Base-by-base conservation (phyloP, 805 yeast species). In the Torulaspora microellipsoides region DNA sequence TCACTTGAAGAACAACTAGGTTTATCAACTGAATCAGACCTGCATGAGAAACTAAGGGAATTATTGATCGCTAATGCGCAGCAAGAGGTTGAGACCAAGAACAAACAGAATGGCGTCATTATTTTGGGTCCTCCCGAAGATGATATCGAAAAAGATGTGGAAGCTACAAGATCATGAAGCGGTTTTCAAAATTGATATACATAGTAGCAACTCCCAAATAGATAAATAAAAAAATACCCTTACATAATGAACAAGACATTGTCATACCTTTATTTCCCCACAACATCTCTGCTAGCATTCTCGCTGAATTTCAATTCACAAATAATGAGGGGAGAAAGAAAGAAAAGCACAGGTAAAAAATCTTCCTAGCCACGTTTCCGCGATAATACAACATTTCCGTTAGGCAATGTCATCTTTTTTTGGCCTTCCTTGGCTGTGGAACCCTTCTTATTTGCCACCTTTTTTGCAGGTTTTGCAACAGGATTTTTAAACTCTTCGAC, bases 371-470 rank as follows among this genome's bases (percentile, higher is more conserved):
- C 43, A 27, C 40, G 50, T 25, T 50, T 52, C 11, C 78, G 78
- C 8, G 72, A 71, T 40, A 66, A 64, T 3, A 77, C 69, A 9
- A 77, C 76, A 56, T 80, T 80, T 1, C 86, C 86, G 54, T 80
- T 81, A 8, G 83, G 83, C 46, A 81, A 65, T 38, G 70, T 77
- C 35, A 67, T 60, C 52, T 70, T 76, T 49, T 70, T 75, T 44
- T 71, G 71, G 8, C 76, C 78, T 39, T 59, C 63, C 48, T 64
- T 65, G 7, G 12, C 31, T 9, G 31, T 27, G 33, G 53, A 43
- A 28, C 54, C 49, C 29, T 51, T 42, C 27, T 40, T 43, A 4
- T 20, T 20, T 2, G 34, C 13, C 17, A 49, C 49, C 14, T 40
- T 41, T 28, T 47, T 48, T 15, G 47, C 45, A 28, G 43, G 37